Base-by-base conservation (phyloP, 2,329 filamentous ascomycete genomes). In the Neofusicoccum cordaticola region DNA sequence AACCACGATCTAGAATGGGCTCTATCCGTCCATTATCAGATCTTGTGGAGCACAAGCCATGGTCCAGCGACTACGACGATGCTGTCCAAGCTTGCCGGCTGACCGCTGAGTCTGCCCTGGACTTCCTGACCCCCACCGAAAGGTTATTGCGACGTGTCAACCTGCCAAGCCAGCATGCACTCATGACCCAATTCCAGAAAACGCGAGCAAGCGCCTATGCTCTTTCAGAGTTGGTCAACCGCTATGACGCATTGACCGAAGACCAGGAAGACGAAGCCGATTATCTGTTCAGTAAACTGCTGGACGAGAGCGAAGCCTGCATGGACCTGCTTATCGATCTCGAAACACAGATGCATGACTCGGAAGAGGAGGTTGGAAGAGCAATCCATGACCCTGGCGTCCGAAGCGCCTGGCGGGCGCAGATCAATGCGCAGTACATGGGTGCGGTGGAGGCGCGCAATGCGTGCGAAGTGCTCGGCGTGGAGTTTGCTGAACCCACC, bases 401-500 rank as follows among this genome's bases (percentile, higher is more conserved):
- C 68, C 78, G 82, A 6, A 82, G 84, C 64, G 84, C 87, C 67
- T 76, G 88, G 60, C 83, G 86, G 31, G 85, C 82, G 15, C 78
- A 87, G 48, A 81, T 89, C 75, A 79, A 87, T 41, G 81, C 86
- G 67, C 80, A 87, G 41, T 86, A 86, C 68, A 82, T 83, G 53
- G 84, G 85, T 67, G 72, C 87, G 56, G 75, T 86, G 51, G 86
- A 88, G 71, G 78, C 86, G 66, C 83, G 84, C 58, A 88, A 88
- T 71, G 83, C 85, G 45, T 86, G 84, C 70, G 77, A 79, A 22
- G 78, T 81, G 62, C 77, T 88, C 57, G 82, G 82, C 34, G 77
- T 80, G 60, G 77, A 76, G 37, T 70, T 80, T 41, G 47, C 45
- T 47, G 63, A 65, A 15, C 53, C 62, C 9, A 44, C 47, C 22